Evolutionary conservation across 106 monocot genomes (phyloP), one percentile per base, ranked within the genome.

Genomic region (Iris macrosiphon): DNA sequence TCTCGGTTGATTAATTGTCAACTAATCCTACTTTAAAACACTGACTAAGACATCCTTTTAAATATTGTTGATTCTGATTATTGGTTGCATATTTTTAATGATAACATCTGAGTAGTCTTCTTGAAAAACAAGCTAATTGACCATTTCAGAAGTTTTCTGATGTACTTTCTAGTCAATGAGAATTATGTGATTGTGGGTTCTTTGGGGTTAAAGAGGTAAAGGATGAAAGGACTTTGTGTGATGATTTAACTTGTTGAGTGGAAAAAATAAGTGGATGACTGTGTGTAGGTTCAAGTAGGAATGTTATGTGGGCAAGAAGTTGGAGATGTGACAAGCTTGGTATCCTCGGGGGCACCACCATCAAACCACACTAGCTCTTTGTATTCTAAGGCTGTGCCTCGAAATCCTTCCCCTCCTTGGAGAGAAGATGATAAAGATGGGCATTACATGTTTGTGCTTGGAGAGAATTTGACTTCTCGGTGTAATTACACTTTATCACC

Each of bases 361-460:
- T 58, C 74, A 49, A 55, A 69, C 65, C 16, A 52, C 70, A 63
- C 57, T 70, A n/a, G 74, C 71, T 75, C 70, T 55, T 12, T 75
- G 31, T 61, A 71, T 79, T 45, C 55, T 13, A 85, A 79, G 60
- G 82, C 65, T 62, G 49, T 77, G 66, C 65, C 60, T 57, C 73
- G 65, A 68, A 67, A 73, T 47, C 71, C 71, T 77, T 96, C 95
- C 49, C 95, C 89, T 35, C 95, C 95, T 55, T 77, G 73, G 79
- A 82, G 95, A 79, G 85, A 82, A 66, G 89, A 89, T 77, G 89
- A 89, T 72, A 96, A 86, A 65, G 85, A 96, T 75, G 95, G 95
- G 5, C 95, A 89, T 80, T 96, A 82, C 75, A 81, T 79, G 55
- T 96, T 89, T 86, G 85, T 63, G 10, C 60, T 82, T 63, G 95